Conservation (phyloP, 1,139 yeast genomes). For the Nematodospora anomalae region DNA sequence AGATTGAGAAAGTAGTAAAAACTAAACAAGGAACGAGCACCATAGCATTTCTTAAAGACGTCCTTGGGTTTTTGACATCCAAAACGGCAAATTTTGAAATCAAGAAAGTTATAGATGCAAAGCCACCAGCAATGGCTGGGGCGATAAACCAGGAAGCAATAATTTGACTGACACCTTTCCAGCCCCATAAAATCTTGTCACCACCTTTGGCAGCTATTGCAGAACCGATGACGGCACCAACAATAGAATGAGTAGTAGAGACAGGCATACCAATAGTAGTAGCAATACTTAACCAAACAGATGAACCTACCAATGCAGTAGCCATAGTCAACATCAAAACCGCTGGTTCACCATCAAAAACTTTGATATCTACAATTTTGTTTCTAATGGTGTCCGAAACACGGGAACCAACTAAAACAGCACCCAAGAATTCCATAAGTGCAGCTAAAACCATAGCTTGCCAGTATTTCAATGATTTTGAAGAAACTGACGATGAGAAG, state of each 20-base stretch:
- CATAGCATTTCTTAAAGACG: slow-evolving; percentile 55
- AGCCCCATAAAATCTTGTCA: slow-evolving; percentile 65
- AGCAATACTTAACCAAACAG: slow-evolving; percentile 68
- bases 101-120: slow-evolving; percentile 60
- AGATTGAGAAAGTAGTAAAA: slow-evolving; percentile 57
- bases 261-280: slow-evolving; percentile 72
- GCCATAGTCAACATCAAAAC: slow-evolving; percentile 75
- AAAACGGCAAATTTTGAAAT: slow-evolving; percentile 60
- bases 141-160: slow-evolving; percentile 84
- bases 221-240: slow-evolving; percentile 75
- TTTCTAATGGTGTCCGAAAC: slow-evolving; percentile 69
- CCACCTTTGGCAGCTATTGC: slow-evolving; percentile 72
- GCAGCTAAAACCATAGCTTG: slow-evolving; percentile 75
- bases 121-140: slow-evolving; percentile 66
- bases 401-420: slow-evolving; percentile 69
- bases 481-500: slow-evolving; percentile 71
- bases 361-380: slow-evolving; percentile 54
- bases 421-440: slow-evolving; percentile 70
- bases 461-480: slow-evolving; percentile 67
- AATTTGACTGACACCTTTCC: slow-evolving; percentile 71
- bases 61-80: slow-evolving; percentile 50
- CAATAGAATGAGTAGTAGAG: slow-evolving; percentile 77
- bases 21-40: slow-evolving; percentile 61
- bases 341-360: slow-evolving; percentile 58
- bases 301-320: slow-evolving; percentile 75